Evolutionary conservation across 306 rosid genomes (phyloP).

Genomic region (Gynostemma pentaphyllum): DNA sequence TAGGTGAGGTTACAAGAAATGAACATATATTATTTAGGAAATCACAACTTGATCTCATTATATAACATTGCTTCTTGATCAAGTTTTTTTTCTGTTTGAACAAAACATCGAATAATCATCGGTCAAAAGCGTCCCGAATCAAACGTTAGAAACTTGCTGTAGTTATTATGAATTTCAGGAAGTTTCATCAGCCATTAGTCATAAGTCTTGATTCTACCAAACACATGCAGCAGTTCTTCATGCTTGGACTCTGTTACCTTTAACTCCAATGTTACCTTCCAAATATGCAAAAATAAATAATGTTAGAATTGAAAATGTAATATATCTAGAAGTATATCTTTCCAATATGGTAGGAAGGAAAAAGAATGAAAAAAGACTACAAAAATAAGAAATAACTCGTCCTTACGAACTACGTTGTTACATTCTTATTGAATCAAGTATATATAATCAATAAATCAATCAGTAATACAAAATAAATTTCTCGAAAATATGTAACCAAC

Average conservation of each 20-base stretch:
- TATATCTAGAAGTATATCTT: background rate
- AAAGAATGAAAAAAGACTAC: background rate
- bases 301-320: background rate
- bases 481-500: background rate
- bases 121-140: background rate
- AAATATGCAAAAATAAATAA: slow-evolving; percentile 9
- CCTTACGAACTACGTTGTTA: background rate
- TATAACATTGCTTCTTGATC: background rate
- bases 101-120: background rate
- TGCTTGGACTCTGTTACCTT: slow-evolving; percentile 45
- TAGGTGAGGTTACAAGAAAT: background rate
- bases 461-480: background rate
- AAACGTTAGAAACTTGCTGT: background rate
- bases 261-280: slow-evolving; percentile 66
- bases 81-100: background rate
- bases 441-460: background rate
- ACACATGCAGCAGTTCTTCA: slow-evolving; percentile 39
- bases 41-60: background rate
- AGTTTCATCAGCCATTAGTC: slow-evolving; percentile 8
- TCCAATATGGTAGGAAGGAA: background rate
- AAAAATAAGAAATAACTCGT: slow-evolving; percentile 2
- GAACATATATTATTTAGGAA: background rate
- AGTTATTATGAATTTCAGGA: background rate
- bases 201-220: slow-evolving; percentile 28
- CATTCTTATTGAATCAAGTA: background rate